Evolutionary conservation across 305 asterid genomes (phyloP), one percentile per base, ranked within the genome.

Genomic region (Fraxinus sp.): DNA sequence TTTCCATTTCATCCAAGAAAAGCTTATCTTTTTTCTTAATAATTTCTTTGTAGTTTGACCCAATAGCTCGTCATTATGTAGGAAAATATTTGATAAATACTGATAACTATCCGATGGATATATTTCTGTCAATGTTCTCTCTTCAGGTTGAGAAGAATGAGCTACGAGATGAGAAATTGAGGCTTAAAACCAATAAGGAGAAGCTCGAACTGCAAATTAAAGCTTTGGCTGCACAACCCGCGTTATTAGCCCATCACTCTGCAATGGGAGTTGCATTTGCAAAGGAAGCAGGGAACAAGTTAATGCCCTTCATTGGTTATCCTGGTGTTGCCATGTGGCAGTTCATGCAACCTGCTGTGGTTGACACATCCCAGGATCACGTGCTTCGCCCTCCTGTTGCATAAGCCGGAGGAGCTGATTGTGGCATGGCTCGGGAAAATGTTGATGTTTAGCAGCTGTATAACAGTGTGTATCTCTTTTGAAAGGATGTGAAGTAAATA

Each of bases 341-440:
- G 80, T 87, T 87, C 83, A 84, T 87, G 88, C 89, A 85, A 77
- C 88, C 89, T 59, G 81, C 89, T 62, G 74, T 82, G 28, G 85
- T 87, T 35, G 89, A 87, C 77, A 87, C 88, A 20, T 87, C 89
- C 26, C 87, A 84, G 75, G 89, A 87, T 77, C 89, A 87, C 36
- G 84, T 87, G 30, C 89, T 84, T 79, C 89, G 82, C 37, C 89
- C 89, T 71, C 89, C 89, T n/a, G 89, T 87, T 80, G 89, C 89
- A 71, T 87, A 82, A 87, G 28, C 59, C 39, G 46, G 55, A 20
- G 85, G 71, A 62, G 71, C 71, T 10, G 14, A 7, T 20, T 62
- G 32, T 62, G 32, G 32, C 32, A 22, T 62, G 71, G 71, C 71
- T 22, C 13, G 28, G 71, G 14, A 62, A 62, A 7, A 6, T 7